These are phyloP conservation scores for Toxoplasma gondii DNA, from an alignment of 169 alveolate genomes.

Conservation along the genomic window DNA sequence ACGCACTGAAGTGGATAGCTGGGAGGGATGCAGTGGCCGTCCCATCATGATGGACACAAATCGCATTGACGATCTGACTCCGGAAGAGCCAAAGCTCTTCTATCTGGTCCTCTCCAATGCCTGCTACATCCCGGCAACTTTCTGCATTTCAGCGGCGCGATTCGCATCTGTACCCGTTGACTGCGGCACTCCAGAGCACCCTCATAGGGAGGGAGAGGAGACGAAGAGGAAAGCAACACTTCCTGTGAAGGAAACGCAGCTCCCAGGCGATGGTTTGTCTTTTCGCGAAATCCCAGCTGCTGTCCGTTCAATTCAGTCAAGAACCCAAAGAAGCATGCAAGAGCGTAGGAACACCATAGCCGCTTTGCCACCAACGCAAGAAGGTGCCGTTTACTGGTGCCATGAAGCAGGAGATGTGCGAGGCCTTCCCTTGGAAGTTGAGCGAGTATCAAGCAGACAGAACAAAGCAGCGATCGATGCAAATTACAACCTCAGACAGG, in stretches of 20 bases:
- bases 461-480: too few species aligned
- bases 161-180: background rate
- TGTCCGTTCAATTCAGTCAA: too few species aligned
- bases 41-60: background rate
- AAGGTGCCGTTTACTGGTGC: too few species aligned
- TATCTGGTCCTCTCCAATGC: conserved; percentile 32
- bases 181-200: background rate
- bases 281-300: too few species aligned
- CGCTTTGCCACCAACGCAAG: too few species aligned
- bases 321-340: too few species aligned
- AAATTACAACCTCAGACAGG: too few species aligned
- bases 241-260: background rate
- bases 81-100: background rate
- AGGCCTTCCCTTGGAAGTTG: too few species aligned
- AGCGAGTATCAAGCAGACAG: too few species aligned
- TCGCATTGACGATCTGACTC: background rate
- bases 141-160: background rate
- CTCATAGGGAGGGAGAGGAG: background rate
- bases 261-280: background rate
- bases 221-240: too few species aligned
- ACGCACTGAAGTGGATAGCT: conserved; percentile 3
- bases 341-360: too few species aligned
- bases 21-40: background rate
- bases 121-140: conserved; percentile 20
- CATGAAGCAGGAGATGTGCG: too few species aligned